Base-by-base conservation (phyloP, 768 basidiomycete genomes). In the Lentinula guzmanii region DNA sequence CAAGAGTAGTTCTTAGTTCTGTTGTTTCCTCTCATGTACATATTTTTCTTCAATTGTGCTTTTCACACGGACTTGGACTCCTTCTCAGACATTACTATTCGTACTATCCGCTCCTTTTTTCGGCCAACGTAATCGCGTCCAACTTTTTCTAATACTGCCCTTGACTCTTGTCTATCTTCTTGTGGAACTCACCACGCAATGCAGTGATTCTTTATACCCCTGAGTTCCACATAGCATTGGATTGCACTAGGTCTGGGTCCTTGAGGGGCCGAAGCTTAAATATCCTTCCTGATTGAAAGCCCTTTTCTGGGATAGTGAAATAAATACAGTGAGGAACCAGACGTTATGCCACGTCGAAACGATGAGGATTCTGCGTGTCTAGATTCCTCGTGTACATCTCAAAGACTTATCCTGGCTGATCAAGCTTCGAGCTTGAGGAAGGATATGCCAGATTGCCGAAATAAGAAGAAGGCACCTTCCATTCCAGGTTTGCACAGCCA, bases 1-100 rank as follows among this genome's bases (percentile, higher is more conserved):
- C 57, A 79, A 79, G n/a, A 45, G 28, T 28, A 62, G 21, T 35
- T 34, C 57, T 24, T 43, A 21, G 34, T 24, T 7, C 2, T 28
- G 1, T 16, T n/a, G 7, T 28, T n/a, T 3, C 46, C 33, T 50
- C 18, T 21, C 35, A 42, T 41, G 37, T 41, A 39, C 11, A 43
- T 43, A 56, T 28, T 41, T 18, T 34, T 18, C 7, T 34, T 53
- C 15, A 39, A 52, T 52, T 9, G 24, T 51, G 21, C 24, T 51
- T 51, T 48, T 24, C 9, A 24, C 24, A 13, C 31, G 51, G 51
- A 52, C 51, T 33, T 52, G 51, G 34, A 33, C 34, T 34, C 31
- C 7, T 51, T 52, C 46, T 48, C 54, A 56, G 9, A 31, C 43
- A 24, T 39, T 52, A 39, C 59, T 51, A 39, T 39, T n/a, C 10